phyloP scores from a whole-genome alignment of 2,329 filamentous ascomycete genomes.

The Aureobasidium sp. region DNA sequence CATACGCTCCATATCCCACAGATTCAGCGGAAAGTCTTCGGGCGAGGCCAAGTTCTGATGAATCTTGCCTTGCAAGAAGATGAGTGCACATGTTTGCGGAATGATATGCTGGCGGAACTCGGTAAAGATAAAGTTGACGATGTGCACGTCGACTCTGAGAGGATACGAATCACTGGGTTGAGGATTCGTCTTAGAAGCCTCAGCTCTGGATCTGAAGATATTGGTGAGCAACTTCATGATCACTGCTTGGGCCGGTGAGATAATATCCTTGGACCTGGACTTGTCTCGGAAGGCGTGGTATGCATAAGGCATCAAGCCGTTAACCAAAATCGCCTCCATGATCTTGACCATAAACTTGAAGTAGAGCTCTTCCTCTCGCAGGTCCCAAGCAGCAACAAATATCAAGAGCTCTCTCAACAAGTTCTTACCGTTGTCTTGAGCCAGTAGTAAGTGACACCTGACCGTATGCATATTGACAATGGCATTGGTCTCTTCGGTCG shows the following conservation, averaged over 20 bases:
- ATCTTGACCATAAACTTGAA: slow-evolving; percentile 97
- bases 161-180: slow-evolving; percentile 25
- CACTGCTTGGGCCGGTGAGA: slow-evolving; percentile 89
- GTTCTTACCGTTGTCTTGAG: slow-evolving; percentile 84
- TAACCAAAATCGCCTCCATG: slow-evolving; percentile 84
- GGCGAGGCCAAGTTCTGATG: slow-evolving; percentile 67
- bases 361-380: slow-evolving; percentile 86
- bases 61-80: slow-evolving; percentile 88
- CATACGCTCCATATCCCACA: slow-evolving; percentile 96
- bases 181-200: slow-evolving; percentile 28
- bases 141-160: slow-evolving; percentile 52
- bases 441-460: slow-evolving; percentile 80
- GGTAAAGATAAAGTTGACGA: slow-evolving; percentile 84
- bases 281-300: slow-evolving; percentile 80
- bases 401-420: slow-evolving; percentile 84
- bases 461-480: slow-evolving; percentile 79
- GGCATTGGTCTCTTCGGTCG: slow-evolving; percentile 47
- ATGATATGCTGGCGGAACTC: slow-evolving; percentile 90
- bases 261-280: slow-evolving; percentile 74
- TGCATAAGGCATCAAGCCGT: slow-evolving; percentile 81
- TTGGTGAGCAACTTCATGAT: slow-evolving; percentile 85
- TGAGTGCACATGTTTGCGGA: slow-evolving; percentile 87
- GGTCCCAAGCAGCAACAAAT: slow-evolving; percentile 95
- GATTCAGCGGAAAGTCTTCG: slow-evolving; percentile 84
- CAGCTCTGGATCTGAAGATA: slow-evolving; percentile 65